These are phyloP conservation scores for Coprinopsis marcescibilis DNA, from an alignment of 768 basidiomycete genomes.

Conservation along the genomic window DNA sequence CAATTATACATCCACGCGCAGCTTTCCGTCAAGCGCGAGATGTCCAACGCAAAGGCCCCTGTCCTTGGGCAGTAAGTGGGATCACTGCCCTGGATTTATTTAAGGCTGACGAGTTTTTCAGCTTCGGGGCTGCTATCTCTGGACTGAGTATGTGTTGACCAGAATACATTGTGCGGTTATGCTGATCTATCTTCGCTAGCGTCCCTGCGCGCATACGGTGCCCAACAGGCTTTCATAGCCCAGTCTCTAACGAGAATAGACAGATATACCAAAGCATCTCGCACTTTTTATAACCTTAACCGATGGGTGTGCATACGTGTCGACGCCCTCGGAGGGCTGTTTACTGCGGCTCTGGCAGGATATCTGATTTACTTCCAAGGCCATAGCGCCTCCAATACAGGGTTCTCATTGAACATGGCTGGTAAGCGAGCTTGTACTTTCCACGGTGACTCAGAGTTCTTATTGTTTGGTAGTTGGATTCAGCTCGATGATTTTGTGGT, in stretches of 20 bases:
- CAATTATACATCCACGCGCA: constrained; percentile 40
- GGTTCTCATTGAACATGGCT: constrained; percentile 54
- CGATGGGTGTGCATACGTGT: constrained; percentile 44
- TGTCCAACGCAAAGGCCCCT: constrained; percentile 37
- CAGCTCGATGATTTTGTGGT: constrained; percentile 49
- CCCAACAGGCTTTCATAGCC: constrained; percentile 39
- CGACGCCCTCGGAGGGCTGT: constrained; percentile 49
- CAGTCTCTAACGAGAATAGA: constrained; percentile 47
- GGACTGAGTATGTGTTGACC: constrained; percentile 38
- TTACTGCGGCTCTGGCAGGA: constrained; percentile 44
- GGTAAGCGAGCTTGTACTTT: constrained; percentile 15
- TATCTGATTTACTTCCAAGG: constrained; percentile 44
- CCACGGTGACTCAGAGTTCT: neutral
- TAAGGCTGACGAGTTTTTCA: constrained; percentile 8
- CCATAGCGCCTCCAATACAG: constrained; percentile 34
- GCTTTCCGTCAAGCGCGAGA: constrained; percentile 39
- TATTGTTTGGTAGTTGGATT: constrained; percentile 38
- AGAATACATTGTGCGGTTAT: neutral
- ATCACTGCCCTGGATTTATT: neutral
- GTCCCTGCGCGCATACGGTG: constrained; percentile 61
- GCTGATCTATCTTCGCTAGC: constrained; percentile 18
- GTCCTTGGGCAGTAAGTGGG: constrained; percentile 40
- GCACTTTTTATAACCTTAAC: constrained; percentile 46
- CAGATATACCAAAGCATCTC: constrained; percentile 36
- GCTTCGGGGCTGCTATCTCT: constrained; percentile 51